Conservation (phyloP, 2,329 filamentous ascomycete genomes). For the Colletotrichum euphorbiae region DNA sequence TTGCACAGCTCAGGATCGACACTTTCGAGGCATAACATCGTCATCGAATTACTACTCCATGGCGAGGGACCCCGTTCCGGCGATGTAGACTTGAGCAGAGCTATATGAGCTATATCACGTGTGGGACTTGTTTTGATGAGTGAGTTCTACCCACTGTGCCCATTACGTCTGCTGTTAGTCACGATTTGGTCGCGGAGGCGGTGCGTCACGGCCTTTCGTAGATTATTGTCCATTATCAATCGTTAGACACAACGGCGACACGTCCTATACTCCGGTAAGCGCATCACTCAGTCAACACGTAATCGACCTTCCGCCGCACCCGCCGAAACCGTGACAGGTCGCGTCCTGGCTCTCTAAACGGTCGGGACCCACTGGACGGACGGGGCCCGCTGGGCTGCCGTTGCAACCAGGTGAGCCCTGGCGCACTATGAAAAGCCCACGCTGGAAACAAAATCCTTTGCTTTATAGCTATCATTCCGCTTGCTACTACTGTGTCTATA, state of each 20-base stretch:
- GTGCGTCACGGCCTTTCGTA: background rate
- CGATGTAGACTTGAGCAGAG: too few relatives aligned
- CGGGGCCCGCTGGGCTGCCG: background rate
- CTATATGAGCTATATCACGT: too few relatives aligned
- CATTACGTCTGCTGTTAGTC: too few relatives aligned
- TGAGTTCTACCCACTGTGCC: too few relatives aligned
- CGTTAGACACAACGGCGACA: too few relatives aligned
- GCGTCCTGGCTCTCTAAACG: background rate
- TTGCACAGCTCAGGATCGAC: background rate
- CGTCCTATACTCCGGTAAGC: too few relatives aligned
- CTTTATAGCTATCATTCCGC: background rate
- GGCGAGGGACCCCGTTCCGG: too few relatives aligned
- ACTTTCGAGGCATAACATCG: too few relatives aligned
- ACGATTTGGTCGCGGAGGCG: background rate
- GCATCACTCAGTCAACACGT: background rate
- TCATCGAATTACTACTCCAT: too few relatives aligned
- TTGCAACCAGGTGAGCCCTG: background rate
- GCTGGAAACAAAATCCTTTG: background rate
- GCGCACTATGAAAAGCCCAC: too few relatives aligned
- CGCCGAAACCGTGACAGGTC: background rate
- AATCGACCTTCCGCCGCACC: background rate
- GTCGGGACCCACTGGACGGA: background rate
- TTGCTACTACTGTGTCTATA: conserved; percentile 2
- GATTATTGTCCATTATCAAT: too few relatives aligned
- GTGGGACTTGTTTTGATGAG: too few relatives aligned